Evolutionary conservation across 2,329 filamentous ascomycete species (phyloP).

Genomic region (Pezizomycotina sp.): DNA sequence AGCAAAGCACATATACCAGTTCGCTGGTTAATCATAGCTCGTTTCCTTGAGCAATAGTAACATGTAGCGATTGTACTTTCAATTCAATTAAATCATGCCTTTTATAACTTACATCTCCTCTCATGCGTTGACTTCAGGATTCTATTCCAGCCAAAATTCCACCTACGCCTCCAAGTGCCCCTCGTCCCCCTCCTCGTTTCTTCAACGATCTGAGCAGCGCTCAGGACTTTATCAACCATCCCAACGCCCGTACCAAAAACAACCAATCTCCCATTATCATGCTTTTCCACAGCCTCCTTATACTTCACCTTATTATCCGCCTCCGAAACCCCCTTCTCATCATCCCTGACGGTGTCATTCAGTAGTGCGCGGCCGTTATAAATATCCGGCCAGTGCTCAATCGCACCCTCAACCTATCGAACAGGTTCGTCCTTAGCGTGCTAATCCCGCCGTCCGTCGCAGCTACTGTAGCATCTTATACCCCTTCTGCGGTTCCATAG

Average conservation of each 20-base stretch:
- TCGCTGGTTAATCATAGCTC: no score
- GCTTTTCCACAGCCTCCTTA: slow-evolving; percentile 35
- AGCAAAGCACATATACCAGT: no score
- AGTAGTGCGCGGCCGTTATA: slow-evolving; percentile 44
- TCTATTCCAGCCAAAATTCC: no score
- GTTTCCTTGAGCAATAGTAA: no score
- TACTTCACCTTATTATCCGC: slow-evolving; percentile 32
- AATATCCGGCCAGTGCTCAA: slow-evolving; percentile 39
- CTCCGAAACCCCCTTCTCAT: slow-evolving; percentile 28
- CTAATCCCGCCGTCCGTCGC: slow-evolving; percentile 36
- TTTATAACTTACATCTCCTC: no score
- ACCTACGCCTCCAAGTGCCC: no score
- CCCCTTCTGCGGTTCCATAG: slow-evolving; percentile 33
- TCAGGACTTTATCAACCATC: slow-evolving; percentile 36
- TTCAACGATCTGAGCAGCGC: slow-evolving; percentile 38
- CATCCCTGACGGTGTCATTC: slow-evolving; percentile 38
- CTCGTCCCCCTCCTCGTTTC: slow-evolving; percentile 33
- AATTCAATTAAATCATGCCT: no score
- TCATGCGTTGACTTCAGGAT: no score
- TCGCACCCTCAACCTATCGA: slow-evolving; percentile 39
- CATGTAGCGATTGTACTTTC: no score
- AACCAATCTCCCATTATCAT: slow-evolving; percentile 40
- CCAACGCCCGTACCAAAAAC: slow-evolving; percentile 47
- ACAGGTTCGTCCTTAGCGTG: slow-evolving; percentile 36
- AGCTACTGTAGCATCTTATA: slow-evolving; percentile 33